phyloP scores from a whole-genome alignment of 352 stramenopile species.

The Phytophthora pseudosyringae region DNA sequence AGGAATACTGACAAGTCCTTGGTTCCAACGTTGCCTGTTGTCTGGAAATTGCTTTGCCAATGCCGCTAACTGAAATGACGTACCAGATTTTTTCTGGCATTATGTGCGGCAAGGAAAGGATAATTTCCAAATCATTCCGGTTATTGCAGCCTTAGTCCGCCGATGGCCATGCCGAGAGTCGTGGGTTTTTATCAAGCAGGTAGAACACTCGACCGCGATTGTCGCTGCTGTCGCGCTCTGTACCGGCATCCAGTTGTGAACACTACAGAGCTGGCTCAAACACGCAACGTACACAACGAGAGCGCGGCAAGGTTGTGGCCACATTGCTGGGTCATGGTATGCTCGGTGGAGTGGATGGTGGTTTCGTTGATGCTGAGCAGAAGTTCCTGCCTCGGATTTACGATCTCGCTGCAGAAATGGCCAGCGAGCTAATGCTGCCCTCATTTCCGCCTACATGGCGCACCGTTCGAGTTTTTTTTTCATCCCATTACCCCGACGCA shows the following conservation, averaged over 20 bases:
- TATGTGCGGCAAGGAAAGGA: background rate
- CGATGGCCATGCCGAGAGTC: too few species aligned
- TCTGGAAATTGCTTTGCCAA: background rate
- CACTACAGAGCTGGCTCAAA: background rate
- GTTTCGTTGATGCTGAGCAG: conserved; percentile 3
- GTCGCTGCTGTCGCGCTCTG: background rate
- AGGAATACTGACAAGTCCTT: background rate
- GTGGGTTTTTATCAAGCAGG: too few species aligned
- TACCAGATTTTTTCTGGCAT: background rate
- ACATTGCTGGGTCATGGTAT: background rate
- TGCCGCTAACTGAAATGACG: background rate
- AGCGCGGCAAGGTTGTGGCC: background rate
- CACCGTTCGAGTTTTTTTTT: background rate
- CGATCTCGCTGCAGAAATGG: background rate
- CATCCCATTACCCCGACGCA: too few species aligned
- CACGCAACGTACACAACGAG: background rate
- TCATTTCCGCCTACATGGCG: background rate
- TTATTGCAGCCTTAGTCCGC: background rate
- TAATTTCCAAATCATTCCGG: background rate
- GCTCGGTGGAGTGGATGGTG: background rate
- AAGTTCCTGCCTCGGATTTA: background rate
- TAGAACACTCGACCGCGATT: too few species aligned
- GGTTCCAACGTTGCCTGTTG: background rate
- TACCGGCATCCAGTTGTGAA: background rate
- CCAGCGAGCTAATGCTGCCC: background rate